Conservation (phyloP, 129 eudicot species). For the Saposhnikovia divaricata region DNA sequence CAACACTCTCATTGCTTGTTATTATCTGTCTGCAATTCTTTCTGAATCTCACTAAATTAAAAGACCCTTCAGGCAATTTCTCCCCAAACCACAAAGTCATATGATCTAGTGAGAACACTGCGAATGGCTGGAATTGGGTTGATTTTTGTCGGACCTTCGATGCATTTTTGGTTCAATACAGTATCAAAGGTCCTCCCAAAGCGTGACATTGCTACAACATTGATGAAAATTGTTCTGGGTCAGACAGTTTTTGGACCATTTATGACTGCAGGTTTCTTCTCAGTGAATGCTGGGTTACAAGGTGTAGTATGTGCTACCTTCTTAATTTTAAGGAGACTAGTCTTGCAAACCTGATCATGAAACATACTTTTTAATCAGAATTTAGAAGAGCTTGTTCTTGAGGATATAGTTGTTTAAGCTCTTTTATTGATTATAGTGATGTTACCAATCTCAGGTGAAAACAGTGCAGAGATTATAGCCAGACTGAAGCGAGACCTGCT, state of each 20-base stretch:
- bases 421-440: not conserved
- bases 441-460: slow-evolving; percentile 56
- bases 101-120: slow-evolving; percentile 54
- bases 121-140: slow-evolving; percentile 90
- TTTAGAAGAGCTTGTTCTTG: not conserved
- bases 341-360: not conserved
- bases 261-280: slow-evolving; percentile 81
- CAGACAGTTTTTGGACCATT: slow-evolving; percentile 73
- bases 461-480: slow-evolving; percentile 52
- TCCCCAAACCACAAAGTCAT: slow-evolving; percentile 38
- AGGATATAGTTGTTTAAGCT: not conserved
- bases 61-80: slow-evolving; percentile 42
- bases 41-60: not conserved
- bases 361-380: not conserved
- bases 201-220: slow-evolving; percentile 55
- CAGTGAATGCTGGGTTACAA: slow-evolving; percentile 74
- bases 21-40: too few relatives aligned
- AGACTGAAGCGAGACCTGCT: slow-evolving; percentile 75
- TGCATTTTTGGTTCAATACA: slow-evolving; percentile 85
- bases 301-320: slow-evolving; percentile 35
- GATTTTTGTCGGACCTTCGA: slow-evolving; percentile 59
- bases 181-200: slow-evolving; percentile 59
- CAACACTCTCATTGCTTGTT: not conserved
- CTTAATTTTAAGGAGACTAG: not conserved
- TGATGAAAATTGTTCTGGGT: slow-evolving; percentile 63